Evolutionary conservation across 495 filamentous ascomycete genomes (phyloP), one percentile per base, ranked within the genome.

Genomic region (Penicillium longicatenatum): DNA sequence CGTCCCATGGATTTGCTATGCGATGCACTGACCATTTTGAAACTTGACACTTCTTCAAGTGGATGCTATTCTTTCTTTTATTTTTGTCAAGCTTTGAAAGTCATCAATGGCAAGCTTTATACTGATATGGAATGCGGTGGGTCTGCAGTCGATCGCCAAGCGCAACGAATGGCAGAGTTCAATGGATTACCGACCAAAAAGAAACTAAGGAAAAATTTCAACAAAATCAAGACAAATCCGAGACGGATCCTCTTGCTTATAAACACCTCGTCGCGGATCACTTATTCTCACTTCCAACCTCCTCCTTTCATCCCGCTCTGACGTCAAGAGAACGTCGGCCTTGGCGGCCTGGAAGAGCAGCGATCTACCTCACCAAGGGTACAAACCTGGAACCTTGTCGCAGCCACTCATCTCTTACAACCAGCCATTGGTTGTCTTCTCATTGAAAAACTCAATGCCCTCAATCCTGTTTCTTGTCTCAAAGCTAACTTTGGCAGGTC

Each of bases 301-400:
- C 51, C 50, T 57, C 33, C 17, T 41, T 52, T 46, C 19, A 41
- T 64, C 63, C 63, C 59, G 55, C 59, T 55, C 59, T 70, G 67
- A 71, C 67, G 67, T 71, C 67, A 71, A 68, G 17, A 31, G 26
- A 59, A 62, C 64, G 67, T 66, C 64, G 54, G 31, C 26, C 60
- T 66, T 55, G 57, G 57, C 60, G 22, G 26, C 50, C 29, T 44
- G 30, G 49, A 60, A 58, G 16, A 61, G 63, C 41, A 60, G 51
- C 60, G 63, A 66, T 66, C 60, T 50, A 14, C 59, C 9, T 24
- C 19, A 39, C 50, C 16, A 39, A 33, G 19, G 29, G 19, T 20
- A 31, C 35, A 61, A 61, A 61, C 59, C 30, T 47, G 59, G 16
- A 47, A 57, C 17, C 37, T 37, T 16, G 30, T 12, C 16, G 8